Base-by-base conservation (phyloP, 73 alveolate species). In the Paraurostyla sp. region DNA sequence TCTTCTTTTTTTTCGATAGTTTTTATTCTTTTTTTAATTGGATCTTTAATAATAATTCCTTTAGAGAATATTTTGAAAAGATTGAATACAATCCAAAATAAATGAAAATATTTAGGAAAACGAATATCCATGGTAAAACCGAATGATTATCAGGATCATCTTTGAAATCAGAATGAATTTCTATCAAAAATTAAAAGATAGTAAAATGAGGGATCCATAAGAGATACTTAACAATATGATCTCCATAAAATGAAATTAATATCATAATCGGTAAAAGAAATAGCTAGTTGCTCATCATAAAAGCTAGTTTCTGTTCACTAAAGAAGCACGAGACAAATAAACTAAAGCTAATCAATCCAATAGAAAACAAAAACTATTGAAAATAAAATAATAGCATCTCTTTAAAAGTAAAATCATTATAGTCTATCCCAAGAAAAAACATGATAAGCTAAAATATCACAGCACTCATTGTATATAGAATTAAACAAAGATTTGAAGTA, bases 291-390 rank as follows among this genome's bases (percentile, higher is more conserved):
- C 82, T 58, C 6, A 65, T 65, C 18, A 65, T 18, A 9, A 38
- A 65, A 1, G 60, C 82, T n/a, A 65, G 6, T 40, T 65, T 65
- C 0, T n/a, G n/a, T 9, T 65, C 25, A 6, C 25, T 25, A 38
- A 65, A 65, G 36, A 38, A 65, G 33, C 35, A 20, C 4, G 82
- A 65, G 7, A 65, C 23, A 35, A 65, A 65, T 38, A 65, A 65
- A 38, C 82, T 65, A 22, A 65, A 65, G 58, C 82, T 15, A 1
- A 65, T 38, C 58, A 65, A 65, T 33, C 54, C 82, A 7, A 65
- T 22, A 32, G 82, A 56, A 65, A 65, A 65, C 23, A 65, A 30
- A 2, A 65, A 3, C 58, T 38, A 65, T 4, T 65, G 7, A 42
- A 40, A 40, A 30, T 38, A 38, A 22, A 36, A 38, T 40, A 32